Evolutionary conservation across 2,329 filamentous ascomycete genomes (phyloP).

Genomic region (Fusarium sp.): DNA sequence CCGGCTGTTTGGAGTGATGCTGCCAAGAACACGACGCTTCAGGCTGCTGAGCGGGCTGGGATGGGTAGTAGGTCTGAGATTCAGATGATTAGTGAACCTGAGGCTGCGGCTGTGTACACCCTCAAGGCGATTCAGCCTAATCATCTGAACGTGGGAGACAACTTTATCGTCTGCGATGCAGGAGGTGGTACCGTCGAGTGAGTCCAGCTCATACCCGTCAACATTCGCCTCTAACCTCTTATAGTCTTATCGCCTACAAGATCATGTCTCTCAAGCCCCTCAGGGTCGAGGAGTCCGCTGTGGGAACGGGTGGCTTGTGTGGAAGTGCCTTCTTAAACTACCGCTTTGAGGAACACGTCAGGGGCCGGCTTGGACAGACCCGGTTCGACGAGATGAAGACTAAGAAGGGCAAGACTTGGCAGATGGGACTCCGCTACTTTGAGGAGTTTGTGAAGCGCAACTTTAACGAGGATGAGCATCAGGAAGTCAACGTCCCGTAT

Average conservation of each 20-base stretch:
- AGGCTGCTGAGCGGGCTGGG: conserved; percentile 78
- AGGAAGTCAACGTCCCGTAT: conserved; percentile 77
- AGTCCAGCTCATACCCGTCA: conserved; percentile 40
- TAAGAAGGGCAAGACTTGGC: conserved; percentile 81
- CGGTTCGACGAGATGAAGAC: conserved; percentile 77
- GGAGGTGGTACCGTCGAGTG: conserved; percentile 73
- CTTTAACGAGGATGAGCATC: conserved; percentile 79
- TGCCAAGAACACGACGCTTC: conserved; percentile 82
- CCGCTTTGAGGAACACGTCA: conserved; percentile 79
- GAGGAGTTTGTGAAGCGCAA: conserved; percentile 87
- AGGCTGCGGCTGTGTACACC: conserved; percentile 81
- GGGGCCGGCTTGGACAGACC: conserved; percentile 68
- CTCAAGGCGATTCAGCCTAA: conserved; percentile 81
- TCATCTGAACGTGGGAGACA: conserved; percentile 71
- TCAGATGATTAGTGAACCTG: conserved; percentile 81
- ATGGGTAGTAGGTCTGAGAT: conserved; percentile 76
- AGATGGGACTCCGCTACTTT: conserved; percentile 79
- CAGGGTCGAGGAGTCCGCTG: conserved; percentile 77
- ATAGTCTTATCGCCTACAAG: conserved; percentile 77
- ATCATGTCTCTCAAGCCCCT: conserved; percentile 76
- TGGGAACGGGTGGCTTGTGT: conserved; percentile 79
- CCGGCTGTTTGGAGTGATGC: conserved; percentile 86
- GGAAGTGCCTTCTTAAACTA: conserved; percentile 83
- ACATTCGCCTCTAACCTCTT: conserved; percentile 26
- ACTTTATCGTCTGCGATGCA: conserved; percentile 69